Conservation (phyloP, 2,329 filamentous ascomycete species). For the Trichoderma sp. region DNA sequence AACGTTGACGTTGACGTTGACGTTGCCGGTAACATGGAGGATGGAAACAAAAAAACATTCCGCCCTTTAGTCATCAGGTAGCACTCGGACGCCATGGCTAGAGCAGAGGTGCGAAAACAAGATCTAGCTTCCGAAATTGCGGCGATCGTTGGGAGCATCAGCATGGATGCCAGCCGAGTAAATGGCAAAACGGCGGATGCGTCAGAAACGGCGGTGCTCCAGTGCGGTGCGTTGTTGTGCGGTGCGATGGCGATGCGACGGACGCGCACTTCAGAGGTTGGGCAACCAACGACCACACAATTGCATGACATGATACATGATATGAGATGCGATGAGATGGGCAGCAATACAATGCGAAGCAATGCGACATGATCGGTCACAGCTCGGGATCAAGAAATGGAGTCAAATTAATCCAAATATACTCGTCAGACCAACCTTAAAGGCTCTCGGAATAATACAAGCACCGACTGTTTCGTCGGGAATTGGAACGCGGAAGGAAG, state of each 20-base stretch:
- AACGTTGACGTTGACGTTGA: not conserved
- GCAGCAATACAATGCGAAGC: not conserved
- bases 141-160: not conserved
- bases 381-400: not conserved
- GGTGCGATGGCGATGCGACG: not conserved
- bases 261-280: not conserved
- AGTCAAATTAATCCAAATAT: not conserved
- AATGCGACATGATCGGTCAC: not conserved
- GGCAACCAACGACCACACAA: not conserved
- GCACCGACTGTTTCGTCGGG: not conserved
- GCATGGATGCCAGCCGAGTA: not conserved
- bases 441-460: constrained; percentile 3
- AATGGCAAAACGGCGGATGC: not conserved
- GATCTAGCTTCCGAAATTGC: not conserved
- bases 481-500: not conserved
- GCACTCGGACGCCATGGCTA: not conserved
- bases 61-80: not conserved
- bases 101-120: not conserved
- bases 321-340: not conserved
- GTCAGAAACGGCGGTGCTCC: not conserved
- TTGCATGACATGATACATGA: not conserved
- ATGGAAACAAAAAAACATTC: not conserved
- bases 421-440: not conserved
- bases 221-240: not conserved
- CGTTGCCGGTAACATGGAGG: not conserved